Base-by-base conservation (phyloP, 805 yeast genomes). In the Myxozyma geophila region DNA sequence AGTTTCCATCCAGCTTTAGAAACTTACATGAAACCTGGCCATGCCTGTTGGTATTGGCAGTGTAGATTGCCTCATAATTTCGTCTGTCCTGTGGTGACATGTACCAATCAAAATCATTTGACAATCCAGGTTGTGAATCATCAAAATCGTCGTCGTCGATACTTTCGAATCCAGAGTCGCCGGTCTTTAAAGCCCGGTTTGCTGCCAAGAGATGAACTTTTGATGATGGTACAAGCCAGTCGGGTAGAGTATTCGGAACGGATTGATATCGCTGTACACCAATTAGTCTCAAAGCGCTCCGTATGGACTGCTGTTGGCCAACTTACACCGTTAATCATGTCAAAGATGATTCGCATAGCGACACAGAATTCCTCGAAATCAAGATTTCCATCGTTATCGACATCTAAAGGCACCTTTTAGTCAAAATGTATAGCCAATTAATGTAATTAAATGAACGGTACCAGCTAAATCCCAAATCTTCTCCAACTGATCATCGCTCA, bases 331-430 rank as follows among this genome's bases (percentile, higher is more conserved):
- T 95, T 92, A 59, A 95, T 93, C 74, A 88, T 76, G 74, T 95
- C 99, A 74, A 92, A 95, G 51, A 93, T 90, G 60, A 95, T 82
- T 70, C 98, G 83, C 99, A 95, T 95, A 58, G 98, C 93, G 67
- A 95, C 90, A 74, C 98, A 95, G 76, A 95, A 95, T 78, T 95
- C 99, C 77, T 95, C 99, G 75, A 95, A 95, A 76, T 95, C 99
- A 71, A 95, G 81, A 69, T 81, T 80, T 10, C 97, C 97, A 76
- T 95, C 99, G 51, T 86, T 85, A 76, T 95, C 99, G 60, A 93
- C 90, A 75, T 95, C 99, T 51, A 74, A 7, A 47, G 12, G 19
- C 19, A 47, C 13, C 48, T 35, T 13, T 13, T 46, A 4, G 35
- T 43, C 21, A 44, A 28, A 36, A 61, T 44, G 17, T 21, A 19